A percentile compares a stretch with the other conserved stretches of the same genome.
Evolutionary conservation across 1,139 yeast species (phyloP).

Genomic region (Suhomyces chickasaworum): DNA sequence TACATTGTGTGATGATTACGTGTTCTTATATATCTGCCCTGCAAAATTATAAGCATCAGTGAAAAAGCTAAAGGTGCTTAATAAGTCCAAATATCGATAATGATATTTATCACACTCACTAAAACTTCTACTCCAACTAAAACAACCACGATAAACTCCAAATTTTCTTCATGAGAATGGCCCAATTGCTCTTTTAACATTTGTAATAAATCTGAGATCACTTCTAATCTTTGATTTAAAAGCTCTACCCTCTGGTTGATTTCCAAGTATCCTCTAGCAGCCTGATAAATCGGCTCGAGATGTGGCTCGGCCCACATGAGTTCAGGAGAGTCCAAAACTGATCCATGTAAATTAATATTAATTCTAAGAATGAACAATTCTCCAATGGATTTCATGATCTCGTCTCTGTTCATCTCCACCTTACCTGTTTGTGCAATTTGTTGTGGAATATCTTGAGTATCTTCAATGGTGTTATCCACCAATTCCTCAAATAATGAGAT

Average conservation of each 20-base stretch:
- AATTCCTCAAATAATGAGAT: conserved; percentile 92
- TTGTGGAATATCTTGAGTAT: conserved; percentile 94
- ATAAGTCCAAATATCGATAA: conserved; percentile 43
- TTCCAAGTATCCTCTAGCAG: conserved; percentile 91
- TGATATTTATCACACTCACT: conserved; percentile 76
- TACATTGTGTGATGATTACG: neutral
- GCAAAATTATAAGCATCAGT: neutral
- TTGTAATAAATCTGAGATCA: conserved; percentile 86
- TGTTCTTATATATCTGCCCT: neutral
- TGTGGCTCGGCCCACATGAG: conserved; percentile 99
- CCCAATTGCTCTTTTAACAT: conserved; percentile 97
- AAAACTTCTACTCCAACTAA: conserved; percentile 89
- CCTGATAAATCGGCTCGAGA: conserved; percentile 94
- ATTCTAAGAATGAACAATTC: conserved; percentile 89
- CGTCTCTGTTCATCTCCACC: conserved; percentile 90
- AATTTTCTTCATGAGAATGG: conserved; percentile 85
- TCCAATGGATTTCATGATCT: conserved; percentile 95
- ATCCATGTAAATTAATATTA: conserved; percentile 89
- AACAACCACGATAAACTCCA: conserved; percentile 91
- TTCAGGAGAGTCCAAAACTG: conserved; percentile 94
- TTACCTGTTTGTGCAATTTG: conserved; percentile 94
- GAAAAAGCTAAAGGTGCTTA: conserved; percentile 10
- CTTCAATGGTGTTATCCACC: conserved; percentile 94
- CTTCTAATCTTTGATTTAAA: conserved; percentile 88
- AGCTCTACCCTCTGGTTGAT: conserved; percentile 90